These are phyloP conservation scores for Colletotrichum coccodes DNA, from an alignment of 2,329 filamentous ascomycete species.

Conservation along the genomic window DNA sequence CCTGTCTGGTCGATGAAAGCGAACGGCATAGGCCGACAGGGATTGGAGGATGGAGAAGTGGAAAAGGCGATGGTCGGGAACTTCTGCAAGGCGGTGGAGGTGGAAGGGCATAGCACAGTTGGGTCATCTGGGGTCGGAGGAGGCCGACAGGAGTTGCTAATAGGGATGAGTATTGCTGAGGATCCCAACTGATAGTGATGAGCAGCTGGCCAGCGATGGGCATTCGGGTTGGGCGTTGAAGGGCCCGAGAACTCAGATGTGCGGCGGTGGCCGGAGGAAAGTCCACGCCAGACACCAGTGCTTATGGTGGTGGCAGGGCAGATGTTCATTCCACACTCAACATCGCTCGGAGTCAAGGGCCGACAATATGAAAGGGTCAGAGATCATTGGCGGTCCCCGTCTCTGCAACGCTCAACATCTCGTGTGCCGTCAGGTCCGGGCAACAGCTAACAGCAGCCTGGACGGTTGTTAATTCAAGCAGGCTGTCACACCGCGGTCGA, in stretches of 20 bases:
- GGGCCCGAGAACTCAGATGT: background rate
- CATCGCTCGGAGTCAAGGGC: background rate
- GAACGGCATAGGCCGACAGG: conserved; percentile 9
- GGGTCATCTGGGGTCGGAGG: conserved; percentile 6
- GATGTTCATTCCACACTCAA: background rate
- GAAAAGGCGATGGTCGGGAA: conserved; percentile 3
- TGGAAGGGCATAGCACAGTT: background rate
- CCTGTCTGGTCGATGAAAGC: conserved; percentile 13
- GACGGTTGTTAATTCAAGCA: background rate
- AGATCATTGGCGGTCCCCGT: background rate
- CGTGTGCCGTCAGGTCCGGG: background rate
- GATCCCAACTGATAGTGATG: background rate
- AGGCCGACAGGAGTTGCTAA: background rate
- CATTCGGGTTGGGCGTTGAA: background rate
- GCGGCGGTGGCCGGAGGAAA: background rate
- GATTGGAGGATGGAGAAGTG: conserved; percentile 4
- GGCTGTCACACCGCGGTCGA: background rate
- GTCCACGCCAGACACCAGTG: background rate
- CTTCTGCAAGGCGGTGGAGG: conserved; percentile 11
- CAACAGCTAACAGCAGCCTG: background rate
- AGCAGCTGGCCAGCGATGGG: background rate
- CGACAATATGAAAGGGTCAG: background rate
- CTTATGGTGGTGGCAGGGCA: background rate
- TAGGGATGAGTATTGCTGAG: background rate
- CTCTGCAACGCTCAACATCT: background rate